phyloP scores from a whole-genome alignment of 768 basidiomycete species.

The Suillus americanus region DNA sequence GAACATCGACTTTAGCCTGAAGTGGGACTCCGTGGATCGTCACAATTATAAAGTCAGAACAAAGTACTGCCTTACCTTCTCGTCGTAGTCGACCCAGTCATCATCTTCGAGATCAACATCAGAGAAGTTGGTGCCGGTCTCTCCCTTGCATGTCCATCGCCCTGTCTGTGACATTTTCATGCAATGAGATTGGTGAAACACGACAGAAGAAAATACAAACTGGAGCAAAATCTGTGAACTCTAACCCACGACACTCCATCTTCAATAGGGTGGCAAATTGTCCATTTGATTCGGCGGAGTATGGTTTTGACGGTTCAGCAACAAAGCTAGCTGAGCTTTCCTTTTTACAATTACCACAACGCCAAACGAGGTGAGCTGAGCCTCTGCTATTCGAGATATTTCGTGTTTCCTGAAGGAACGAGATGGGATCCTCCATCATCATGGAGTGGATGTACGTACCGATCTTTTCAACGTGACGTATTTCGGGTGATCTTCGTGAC shows the following conservation, averaged over 20 bases:
- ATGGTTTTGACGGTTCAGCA: conserved; percentile 24
- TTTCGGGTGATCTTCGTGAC: conserved; percentile 76
- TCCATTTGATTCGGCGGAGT: conserved; percentile 57
- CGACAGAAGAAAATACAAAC: conserved; percentile 37
- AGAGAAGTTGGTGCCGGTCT: conserved; percentile 53
- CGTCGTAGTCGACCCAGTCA: conserved; percentile 86
- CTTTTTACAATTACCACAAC: conserved; percentile 72
- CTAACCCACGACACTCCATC: conserved; percentile 85
- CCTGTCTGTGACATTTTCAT: conserved; percentile 48
- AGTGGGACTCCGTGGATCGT: conserved; percentile 2
- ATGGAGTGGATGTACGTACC: conserved; percentile 36
- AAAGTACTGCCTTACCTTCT: conserved; percentile 56
- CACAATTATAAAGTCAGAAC: background rate
- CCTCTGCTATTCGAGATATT: conserved; percentile 57
- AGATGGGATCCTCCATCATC: background rate
- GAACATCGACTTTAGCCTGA: conserved; percentile 63
- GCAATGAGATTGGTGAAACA: background rate
- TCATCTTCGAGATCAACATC: conserved; percentile 72
- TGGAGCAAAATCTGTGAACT: conserved; percentile 78
- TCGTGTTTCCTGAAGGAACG: conserved; percentile 53
- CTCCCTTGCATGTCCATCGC: conserved; percentile 74
- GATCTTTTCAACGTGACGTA: conserved; percentile 67
- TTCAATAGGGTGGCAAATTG: conserved; percentile 64
- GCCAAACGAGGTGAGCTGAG: conserved; percentile 82
- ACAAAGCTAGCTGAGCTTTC: conserved; percentile 82